These are phyloP conservation scores for Mycena pura DNA, from an alignment of 768 basidiomycete species.

Conservation along the genomic window DNA sequence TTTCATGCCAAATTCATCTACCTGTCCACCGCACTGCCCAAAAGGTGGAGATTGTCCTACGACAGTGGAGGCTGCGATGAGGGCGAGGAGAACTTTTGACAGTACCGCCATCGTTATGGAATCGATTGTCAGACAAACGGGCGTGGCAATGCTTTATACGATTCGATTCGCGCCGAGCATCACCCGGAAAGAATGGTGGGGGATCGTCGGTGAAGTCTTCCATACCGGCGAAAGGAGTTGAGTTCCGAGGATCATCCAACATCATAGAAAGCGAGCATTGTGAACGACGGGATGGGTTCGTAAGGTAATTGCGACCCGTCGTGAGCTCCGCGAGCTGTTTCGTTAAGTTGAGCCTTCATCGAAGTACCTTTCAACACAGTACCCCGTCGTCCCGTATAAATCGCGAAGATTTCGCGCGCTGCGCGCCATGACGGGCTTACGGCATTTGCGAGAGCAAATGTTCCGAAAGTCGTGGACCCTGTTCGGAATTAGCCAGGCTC, in stretches of 20 bases:
- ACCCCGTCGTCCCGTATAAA: conserved; percentile 18
- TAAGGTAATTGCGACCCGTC: conserved; percentile 15
- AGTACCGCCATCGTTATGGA: conserved; percentile 26
- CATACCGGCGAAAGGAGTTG: conserved; percentile 21
- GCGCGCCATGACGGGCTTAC: conserved; percentile 3
- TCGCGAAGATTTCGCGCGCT: conserved; percentile 24
- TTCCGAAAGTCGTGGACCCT: conserved; percentile 19
- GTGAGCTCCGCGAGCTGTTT: conserved; percentile 16
- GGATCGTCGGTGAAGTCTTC: conserved; percentile 23
- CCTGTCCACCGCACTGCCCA: conserved; percentile 26
- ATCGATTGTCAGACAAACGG: conserved; percentile 14
- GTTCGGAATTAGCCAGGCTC: conserved; percentile 27
- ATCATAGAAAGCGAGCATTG: conserved; percentile 16
- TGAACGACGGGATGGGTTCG: conserved; percentile 16
- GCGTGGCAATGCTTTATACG: conserved; percentile 22
- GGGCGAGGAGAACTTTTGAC: conserved; percentile 27
- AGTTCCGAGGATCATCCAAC: conserved; percentile 26
- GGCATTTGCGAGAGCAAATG: conserved; percentile 9
- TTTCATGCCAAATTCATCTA: conserved; percentile 13
- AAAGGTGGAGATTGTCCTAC: conserved; percentile 22
- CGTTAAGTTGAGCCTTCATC: conserved; percentile 9
- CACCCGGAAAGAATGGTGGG: conserved; percentile 26
- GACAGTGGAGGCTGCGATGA: conserved; percentile 26
- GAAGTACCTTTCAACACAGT: conserved; percentile 10
- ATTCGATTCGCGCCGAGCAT: conserved; percentile 23